phyloP scores from a whole-genome alignment of 768 basidiomycete genomes.

The Lactarius trivialis region DNA sequence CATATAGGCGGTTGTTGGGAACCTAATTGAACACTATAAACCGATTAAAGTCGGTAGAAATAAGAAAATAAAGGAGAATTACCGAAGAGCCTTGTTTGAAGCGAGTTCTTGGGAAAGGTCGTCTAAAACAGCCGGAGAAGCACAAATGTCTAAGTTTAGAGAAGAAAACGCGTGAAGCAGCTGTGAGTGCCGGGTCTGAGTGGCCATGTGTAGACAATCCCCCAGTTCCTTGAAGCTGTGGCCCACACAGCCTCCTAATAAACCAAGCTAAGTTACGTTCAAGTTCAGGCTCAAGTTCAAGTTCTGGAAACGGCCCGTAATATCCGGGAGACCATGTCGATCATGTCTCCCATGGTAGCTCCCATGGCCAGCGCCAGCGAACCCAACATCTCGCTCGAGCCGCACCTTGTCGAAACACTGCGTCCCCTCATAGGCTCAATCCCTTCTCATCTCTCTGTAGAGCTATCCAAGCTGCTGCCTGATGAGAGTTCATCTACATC shows the following conservation, averaged over 20 bases:
- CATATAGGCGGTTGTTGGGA: constrained; percentile 18
- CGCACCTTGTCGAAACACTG: constrained; percentile 50
- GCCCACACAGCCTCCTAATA: background rate
- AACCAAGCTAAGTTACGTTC: background rate
- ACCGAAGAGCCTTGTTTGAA: constrained; percentile 19
- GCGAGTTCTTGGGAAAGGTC: constrained; percentile 11
- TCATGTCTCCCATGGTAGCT: too few species aligned
- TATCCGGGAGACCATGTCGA: background rate
- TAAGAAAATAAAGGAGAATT: background rate
- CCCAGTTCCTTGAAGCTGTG: background rate
- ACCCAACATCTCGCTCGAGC: constrained; percentile 53
- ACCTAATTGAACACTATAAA: constrained; percentile 15
- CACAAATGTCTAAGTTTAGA: background rate
- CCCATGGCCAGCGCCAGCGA: too few species aligned
- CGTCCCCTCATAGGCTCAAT: constrained; percentile 39
- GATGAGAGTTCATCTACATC: constrained; percentile 17
- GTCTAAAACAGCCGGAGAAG: background rate
- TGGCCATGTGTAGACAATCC: background rate
- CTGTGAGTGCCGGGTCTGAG: constrained; percentile 3
- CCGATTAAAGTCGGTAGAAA: background rate
- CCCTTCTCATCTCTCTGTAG: constrained; percentile 38
- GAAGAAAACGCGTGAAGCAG: constrained; percentile 7
- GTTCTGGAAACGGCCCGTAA: background rate
- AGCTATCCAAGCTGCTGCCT: constrained; percentile 38
- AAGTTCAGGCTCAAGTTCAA: too few species aligned